Percentiles rank a stretch among this genome's conserved stretches.
Evolutionary conservation across 768 basidiomycete species (phyloP).

Genomic region (Coprinopsis strossmayeri): DNA sequence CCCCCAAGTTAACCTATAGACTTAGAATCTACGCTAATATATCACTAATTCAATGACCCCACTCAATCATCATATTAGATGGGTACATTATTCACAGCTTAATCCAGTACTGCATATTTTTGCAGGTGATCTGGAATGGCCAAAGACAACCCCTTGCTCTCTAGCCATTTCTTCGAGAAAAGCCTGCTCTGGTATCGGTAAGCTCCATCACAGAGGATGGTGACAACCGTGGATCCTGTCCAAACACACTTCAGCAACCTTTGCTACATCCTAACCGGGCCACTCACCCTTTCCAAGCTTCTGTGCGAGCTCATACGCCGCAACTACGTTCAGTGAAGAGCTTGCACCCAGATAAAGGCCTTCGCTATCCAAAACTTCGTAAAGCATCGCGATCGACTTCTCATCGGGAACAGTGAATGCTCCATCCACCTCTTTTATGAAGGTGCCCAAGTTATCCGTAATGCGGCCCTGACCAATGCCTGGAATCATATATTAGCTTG

Average conservation of each 20-base stretch:
- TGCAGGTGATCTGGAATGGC: conserved; percentile 80
- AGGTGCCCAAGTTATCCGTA: conserved; percentile 83
- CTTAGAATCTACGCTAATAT: conserved; percentile 1
- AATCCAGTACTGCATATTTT: conserved; percentile 87
- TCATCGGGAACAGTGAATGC: conserved; percentile 84
- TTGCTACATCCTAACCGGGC: too few species aligned
- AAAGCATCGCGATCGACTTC: conserved; percentile 90
- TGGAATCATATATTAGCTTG: too few species aligned
- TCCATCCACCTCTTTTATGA: conserved; percentile 72
- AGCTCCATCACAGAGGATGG: conserved; percentile 91
- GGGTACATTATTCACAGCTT: conserved; percentile 12
- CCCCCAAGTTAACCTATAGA: conserved; percentile 1
- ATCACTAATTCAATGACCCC: conserved; percentile 9
- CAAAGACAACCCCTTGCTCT: conserved; percentile 66
- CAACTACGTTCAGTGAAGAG: conserved; percentile 91
- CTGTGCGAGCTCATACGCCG: conserved; percentile 82
- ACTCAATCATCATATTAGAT: conserved; percentile 3
- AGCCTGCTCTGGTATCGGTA: conserved; percentile 95
- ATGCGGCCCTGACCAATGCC: conserved; percentile 97
- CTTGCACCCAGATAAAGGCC: conserved; percentile 94
- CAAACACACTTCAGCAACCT: neutral
- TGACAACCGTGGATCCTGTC: conserved; percentile 76
- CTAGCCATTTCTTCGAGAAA: conserved; percentile 91
- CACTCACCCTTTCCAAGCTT: conserved; percentile 74
- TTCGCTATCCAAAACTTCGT: conserved; percentile 85